These are phyloP conservation scores for Populus tremula DNA, from an alignment of 345 rosid genomes.

Conservation along the genomic window DNA sequence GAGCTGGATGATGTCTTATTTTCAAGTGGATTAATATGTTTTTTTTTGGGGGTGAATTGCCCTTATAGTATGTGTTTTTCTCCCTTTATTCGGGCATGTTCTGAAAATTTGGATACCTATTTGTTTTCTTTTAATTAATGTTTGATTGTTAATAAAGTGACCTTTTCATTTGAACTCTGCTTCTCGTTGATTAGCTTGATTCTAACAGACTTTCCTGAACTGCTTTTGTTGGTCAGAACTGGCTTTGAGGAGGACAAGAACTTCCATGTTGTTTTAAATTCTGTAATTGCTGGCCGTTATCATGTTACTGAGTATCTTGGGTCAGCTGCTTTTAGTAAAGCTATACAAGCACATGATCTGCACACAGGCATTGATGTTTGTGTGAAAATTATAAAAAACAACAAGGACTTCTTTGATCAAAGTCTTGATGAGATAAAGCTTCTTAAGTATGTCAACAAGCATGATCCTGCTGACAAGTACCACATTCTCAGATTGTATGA, in stretches of 20 bases:
- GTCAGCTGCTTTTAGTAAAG: constrained; percentile 98
- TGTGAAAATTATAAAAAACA: constrained; percentile 94
- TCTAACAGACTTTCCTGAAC: constrained; percentile 18
- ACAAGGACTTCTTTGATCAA: constrained; percentile 99
- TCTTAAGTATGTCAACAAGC: constrained; percentile 95
- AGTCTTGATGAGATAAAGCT: constrained; percentile 99
- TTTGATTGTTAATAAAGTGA: neutral
- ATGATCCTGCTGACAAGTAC: constrained; percentile 95
- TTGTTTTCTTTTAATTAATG: neutral
- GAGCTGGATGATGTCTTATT: neutral
- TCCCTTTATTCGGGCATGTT: neutral
- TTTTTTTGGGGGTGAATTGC: neutral
- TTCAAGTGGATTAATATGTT: neutral
- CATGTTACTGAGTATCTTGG: constrained; percentile 99
- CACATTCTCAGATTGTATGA: constrained; percentile 96
- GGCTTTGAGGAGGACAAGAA: constrained; percentile 99
- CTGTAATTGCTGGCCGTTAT: constrained; percentile 93
- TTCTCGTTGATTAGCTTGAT: constrained; percentile 5
- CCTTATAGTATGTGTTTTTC: neutral
- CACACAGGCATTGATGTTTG: constrained; percentile 99
- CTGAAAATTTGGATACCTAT: neutral
- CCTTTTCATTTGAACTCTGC: neutral
- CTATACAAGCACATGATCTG: constrained; percentile 98
- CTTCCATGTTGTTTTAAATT: constrained; percentile 90
- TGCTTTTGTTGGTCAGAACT: constrained; percentile 58